Evolutionary conservation across 2,329 filamentous ascomycete genomes (phyloP).

Genomic region (Pseudogymnoascus sp.): DNA sequence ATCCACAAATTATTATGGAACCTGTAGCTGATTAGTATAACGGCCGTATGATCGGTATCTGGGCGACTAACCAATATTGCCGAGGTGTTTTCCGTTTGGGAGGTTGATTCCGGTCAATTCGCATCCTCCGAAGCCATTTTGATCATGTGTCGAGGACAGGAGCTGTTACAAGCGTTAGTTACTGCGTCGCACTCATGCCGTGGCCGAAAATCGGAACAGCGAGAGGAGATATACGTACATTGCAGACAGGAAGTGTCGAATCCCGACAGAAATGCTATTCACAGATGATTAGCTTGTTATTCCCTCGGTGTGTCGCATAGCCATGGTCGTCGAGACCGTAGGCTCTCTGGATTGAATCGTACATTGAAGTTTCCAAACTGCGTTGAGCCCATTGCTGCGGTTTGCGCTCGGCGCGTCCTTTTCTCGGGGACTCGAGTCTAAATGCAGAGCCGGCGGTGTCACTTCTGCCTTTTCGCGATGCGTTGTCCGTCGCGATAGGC

Average conservation of each 20-base stretch:
- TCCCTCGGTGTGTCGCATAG: neutral
- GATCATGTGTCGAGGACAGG: constrained; percentile 51
- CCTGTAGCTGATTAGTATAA: constrained; percentile 42
- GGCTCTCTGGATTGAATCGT: constrained; percentile 22
- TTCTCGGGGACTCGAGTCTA: constrained; percentile 3
- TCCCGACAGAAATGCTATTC: constrained; percentile 71
- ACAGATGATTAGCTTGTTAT: constrained; percentile 13
- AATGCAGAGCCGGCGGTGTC: neutral
- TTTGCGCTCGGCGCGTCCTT: constrained; percentile 2
- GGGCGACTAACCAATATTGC: constrained; percentile 64
- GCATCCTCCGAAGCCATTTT: constrained; percentile 59
- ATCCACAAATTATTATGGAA: constrained; percentile 73
- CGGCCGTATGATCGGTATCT: neutral
- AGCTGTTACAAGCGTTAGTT: constrained; percentile 40
- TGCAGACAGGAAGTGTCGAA: constrained; percentile 75
- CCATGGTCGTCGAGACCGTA: neutral
- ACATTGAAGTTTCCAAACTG: constrained; percentile 53
- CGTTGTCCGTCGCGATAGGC: constrained; percentile 3
- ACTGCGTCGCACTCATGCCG: neutral
- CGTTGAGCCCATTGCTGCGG: constrained; percentile 37
- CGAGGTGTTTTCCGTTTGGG: constrained; percentile 55
- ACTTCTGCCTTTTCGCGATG: constrained; percentile 3
- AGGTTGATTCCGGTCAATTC: constrained; percentile 66
- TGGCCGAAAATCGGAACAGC: neutral
- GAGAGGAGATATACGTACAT: constrained; percentile 48